Percentiles rank a stretch among this genome's conserved stretches.
Evolutionary conservation across 139 green algal species (phyloP).

Genomic region (Asterochloris erici): DNA sequence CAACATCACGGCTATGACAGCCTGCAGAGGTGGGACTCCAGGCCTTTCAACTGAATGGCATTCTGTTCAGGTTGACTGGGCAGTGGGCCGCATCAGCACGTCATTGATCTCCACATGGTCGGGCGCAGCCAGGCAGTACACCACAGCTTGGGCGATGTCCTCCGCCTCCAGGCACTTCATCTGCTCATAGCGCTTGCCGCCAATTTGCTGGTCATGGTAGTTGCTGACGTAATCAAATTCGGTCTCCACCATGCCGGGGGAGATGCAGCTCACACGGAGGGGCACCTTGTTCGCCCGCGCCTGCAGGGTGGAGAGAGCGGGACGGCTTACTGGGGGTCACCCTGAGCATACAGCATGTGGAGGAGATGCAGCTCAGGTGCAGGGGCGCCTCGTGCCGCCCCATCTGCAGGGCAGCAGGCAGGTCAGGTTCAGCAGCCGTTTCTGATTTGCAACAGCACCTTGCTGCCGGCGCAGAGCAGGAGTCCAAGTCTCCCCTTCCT

Average conservation of each 20-base stretch:
- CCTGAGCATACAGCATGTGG: too few relatives aligned
- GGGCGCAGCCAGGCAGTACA: slow-evolving; percentile 59
- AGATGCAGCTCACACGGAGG: slow-evolving; percentile 63
- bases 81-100: slow-evolving; percentile 53
- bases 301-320: slow-evolving; percentile 22
- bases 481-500: too few relatives aligned
- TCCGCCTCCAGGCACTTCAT: slow-evolving; percentile 47
- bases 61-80: slow-evolving; percentile 29
- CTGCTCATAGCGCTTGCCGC: slow-evolving; percentile 8
- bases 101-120: slow-evolving; percentile 73
- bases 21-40: too few relatives aligned
- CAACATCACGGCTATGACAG: too few relatives aligned
- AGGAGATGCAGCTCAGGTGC: too few relatives aligned
- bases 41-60: too few relatives aligned
- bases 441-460: too few relatives aligned
- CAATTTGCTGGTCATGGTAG: slow-evolving; percentile 37
- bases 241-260: slow-evolving; percentile 65
- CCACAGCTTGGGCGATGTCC: slow-evolving; percentile 61
- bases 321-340: too few relatives aligned
- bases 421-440: too few relatives aligned
- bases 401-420: too few relatives aligned
- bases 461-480: too few relatives aligned
- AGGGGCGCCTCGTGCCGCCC: too few relatives aligned
- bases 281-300: slow-evolving; percentile 40
- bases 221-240: slow-evolving; percentile 56